phyloP scores from a whole-genome alignment of 1,284 basidiomycete genomes.

The Microbotryomycetes sp. region DNA sequence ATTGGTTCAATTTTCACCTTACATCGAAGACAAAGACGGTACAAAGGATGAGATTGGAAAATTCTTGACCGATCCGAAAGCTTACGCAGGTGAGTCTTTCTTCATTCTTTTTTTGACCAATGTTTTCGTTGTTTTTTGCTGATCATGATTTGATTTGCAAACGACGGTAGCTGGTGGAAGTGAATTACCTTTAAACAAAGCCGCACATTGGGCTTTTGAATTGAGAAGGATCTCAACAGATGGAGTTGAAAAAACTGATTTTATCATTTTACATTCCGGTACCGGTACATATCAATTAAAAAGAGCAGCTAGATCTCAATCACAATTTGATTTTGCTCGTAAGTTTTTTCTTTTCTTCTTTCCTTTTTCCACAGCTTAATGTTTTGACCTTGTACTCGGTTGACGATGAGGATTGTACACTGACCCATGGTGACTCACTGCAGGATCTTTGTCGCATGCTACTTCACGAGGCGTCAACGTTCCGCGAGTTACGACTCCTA shows the following conservation, averaged over 20 bases:
- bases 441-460: conserved; percentile 17
- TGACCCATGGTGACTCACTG: background rate
- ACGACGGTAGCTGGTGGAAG: background rate
- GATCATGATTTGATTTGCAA: too few relatives aligned
- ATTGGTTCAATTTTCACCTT: conserved; percentile 17
- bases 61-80: conserved; percentile 22
- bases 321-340: conserved; percentile 26
- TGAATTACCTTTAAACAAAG: conserved; percentile 4
- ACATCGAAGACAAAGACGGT: conserved; percentile 12
- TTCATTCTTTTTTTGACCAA: background rate
- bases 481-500: background rate
- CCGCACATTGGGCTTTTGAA: conserved; percentile 29
- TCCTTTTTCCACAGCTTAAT: too few relatives aligned
- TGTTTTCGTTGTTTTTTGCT: too few relatives aligned
- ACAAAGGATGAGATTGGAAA: conserved; percentile 26
- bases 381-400: background rate
- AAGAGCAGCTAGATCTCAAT: conserved; percentile 5
- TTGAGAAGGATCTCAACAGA: conserved; percentile 15
- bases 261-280: conserved; percentile 26
- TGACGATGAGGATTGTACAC: too few relatives aligned
- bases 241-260: conserved; percentile 24
- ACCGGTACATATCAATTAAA: conserved; percentile 23
- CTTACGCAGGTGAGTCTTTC: conserved; percentile 17
- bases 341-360: background rate
- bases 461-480: background rate